Base-by-base conservation (phyloP, 106 monocot species). In the Chionographis japonica region DNA sequence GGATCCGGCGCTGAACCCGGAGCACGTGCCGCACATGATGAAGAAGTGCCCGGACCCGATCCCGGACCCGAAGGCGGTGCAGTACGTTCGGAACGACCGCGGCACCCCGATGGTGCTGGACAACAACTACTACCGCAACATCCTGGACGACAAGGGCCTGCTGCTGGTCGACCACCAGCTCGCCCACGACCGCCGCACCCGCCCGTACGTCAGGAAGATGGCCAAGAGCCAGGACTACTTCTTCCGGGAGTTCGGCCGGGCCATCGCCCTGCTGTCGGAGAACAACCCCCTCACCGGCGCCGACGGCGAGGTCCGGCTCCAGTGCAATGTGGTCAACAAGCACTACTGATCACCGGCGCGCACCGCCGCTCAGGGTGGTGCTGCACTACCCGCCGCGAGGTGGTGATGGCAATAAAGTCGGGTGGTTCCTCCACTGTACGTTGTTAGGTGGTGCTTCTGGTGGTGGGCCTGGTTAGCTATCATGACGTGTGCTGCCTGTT, bases 1-100 rank as follows among this genome's bases (percentile, higher is more conserved):
- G 35, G 86, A 90, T 76, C 78, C 86, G 11, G 54, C 18, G 3
- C 69, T 90, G 73, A 90, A 90, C 78, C 90, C 86, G 11, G 73
- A 76, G 17, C 90, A 90, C 74, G 54, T 86, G 40, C 86, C 86
- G 2, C 86, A 86, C 81, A 90, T 90, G 86, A 35, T 86, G 42
- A 86, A 86, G 86, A 90, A 90, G 81, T 86, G 90, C 76, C 77
- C 72, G 5, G 86, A 90, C 52, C n/a, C 86, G 2, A 83, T 90
- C 67, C 90, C 90, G 0, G 86, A 90, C 76, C 86, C 90, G 3
- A 90, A 90, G 78, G 83, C 86, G 9, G 90, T 90, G 37, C 90
- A 90, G 59, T 90, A 86, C 73, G 90, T 90, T 39, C 68, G 86
- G 8, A 90, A 90, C 63, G 90, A 90, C 73, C 77, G 90, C 0